Evolutionary conservation across 768 basidiomycete genomes (phyloP), one percentile per base, ranked within the genome.

Genomic region (Naematelia aurantialba): DNA sequence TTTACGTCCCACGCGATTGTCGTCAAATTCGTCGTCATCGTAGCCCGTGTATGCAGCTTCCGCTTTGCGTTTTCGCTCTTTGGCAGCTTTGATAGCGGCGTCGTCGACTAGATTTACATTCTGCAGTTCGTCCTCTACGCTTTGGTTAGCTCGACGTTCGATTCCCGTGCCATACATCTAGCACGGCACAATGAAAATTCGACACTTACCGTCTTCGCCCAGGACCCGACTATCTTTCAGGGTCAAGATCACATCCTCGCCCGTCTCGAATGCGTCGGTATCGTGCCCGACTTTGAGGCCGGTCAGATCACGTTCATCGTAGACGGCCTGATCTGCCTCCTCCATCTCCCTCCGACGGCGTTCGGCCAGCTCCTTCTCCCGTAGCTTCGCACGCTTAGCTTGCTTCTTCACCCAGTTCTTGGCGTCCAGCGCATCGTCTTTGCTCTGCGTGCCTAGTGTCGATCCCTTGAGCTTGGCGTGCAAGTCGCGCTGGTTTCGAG

Each of bases 231-330:
- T 88, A 74, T 97, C 94, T 84, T 96, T 96, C 74, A 98, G 81
- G 2, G 96, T 99, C 68, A 99, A 86, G 81, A 99, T 91, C 67
- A 87, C 86, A 66, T 89, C 90, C 78, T 96, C 88, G 67, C 94
- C 93, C 78, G 94, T 92, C 62, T 87, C 89, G 78, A 99, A 82
- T 66, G 83, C 88, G 59, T 92, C 88, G 65, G 93, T 86, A 81
- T 89, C 91, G 79, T 98, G 96, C 81, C 83, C 87, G 77, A 98
- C 96, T 83, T 96, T 97, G 63, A 99, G 80, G 47, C 96, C 96
- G 61, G 82, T 85, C 67, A 98, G 84, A 79, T 96, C 58, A 31
- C 46, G 42, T 31, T 94, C 93, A 30, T 88, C 85, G 75, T 97
- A 97, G 39, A 87, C 85, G 1, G 85, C 85, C 70, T 87, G 85